phyloP scores from a whole-genome alignment of 495 filamentous ascomycete species.

The Poronia punctata region DNA sequence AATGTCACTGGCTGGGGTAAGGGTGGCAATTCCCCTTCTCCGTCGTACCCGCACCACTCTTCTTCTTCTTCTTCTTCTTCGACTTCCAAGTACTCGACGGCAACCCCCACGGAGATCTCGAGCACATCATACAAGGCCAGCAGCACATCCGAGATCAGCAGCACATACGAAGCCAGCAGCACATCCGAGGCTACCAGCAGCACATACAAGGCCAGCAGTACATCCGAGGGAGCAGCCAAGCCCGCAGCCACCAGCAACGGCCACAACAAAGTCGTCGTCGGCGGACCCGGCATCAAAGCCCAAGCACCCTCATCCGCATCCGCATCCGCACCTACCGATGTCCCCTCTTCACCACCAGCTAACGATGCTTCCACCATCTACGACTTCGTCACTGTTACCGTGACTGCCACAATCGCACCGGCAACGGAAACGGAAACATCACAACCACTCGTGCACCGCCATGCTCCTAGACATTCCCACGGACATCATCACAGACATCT shows the following conservation, averaged over 20 bases:
- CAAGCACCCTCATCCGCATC: slow-evolving; percentile 18
- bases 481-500: slow-evolving; percentile 20
- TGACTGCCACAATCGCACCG: slow-evolving; percentile 16
- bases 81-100: background rate
- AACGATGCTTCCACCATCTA: slow-evolving; percentile 47
- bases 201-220: too few species aligned
- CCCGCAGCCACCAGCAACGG: too few species aligned
- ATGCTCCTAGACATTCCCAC: slow-evolving; percentile 15
- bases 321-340: slow-evolving; percentile 31
- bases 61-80: background rate
- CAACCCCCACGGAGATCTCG: too few species aligned
- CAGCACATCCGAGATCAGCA: too few species aligned
- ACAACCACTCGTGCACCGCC: slow-evolving; percentile 9
- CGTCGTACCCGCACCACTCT: too few species aligned
- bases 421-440: slow-evolving; percentile 8
- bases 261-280: too few species aligned
- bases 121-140: too few species aligned
- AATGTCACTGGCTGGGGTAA: slow-evolving; percentile 31
- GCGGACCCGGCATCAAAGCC: slow-evolving; percentile 11
- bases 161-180: too few species aligned
- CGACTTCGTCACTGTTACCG: slow-evolving; percentile 45
- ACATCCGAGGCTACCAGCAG: too few species aligned
- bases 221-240: too few species aligned
- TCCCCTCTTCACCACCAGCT: too few species aligned
- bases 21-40: slow-evolving; percentile 18